phyloP scores from a whole-genome alignment of 768 basidiomycete genomes.

The Epithele typhae region DNA sequence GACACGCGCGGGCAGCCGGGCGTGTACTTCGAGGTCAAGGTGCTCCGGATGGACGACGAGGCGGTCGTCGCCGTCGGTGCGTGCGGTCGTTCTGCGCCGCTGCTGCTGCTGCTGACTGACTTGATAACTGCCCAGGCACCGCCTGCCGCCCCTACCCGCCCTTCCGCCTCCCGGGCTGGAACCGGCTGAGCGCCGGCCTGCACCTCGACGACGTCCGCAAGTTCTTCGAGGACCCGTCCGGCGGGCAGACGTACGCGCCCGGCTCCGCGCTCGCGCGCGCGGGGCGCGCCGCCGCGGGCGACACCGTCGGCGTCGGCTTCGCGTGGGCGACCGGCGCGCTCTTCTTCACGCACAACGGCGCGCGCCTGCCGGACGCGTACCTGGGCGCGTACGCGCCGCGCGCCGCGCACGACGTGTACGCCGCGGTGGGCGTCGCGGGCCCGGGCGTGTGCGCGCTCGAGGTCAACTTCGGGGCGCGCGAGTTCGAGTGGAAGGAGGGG shows the following conservation, averaged over 20 bases:
- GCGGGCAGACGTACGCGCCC: constrained; percentile 53
- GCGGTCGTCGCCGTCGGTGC: constrained; percentile 59
- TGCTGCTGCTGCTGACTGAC: background rate
- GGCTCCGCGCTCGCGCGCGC: too few species aligned
- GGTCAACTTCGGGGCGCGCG: constrained; percentile 59
- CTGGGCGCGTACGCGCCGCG: constrained; percentile 54
- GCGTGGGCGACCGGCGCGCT: constrained; percentile 42
- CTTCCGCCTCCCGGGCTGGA: constrained; percentile 71
- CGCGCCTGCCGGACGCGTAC: constrained; percentile 53
- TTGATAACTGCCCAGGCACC: constrained; percentile 38
- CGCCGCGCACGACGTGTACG: constrained; percentile 51
- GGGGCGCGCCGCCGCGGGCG: constrained; percentile 48
- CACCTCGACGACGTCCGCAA: constrained; percentile 72
- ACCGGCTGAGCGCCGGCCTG: constrained; percentile 57
- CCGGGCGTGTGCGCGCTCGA: constrained; percentile 45
- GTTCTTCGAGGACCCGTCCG: constrained; percentile 66
- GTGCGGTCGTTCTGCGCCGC: constrained; percentile 6
- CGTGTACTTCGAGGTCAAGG: constrained; percentile 60
- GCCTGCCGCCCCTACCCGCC: constrained; percentile 61
- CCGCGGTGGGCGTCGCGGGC: constrained; percentile 52
- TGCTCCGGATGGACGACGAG: constrained; percentile 44
- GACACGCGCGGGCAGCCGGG: constrained; percentile 49
- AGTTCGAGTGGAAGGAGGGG: constrained; percentile 60
- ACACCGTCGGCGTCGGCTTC: constrained; percentile 42
- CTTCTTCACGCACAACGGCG: constrained; percentile 66